phyloP scores from a whole-genome alignment of 352 stramenopile genomes.

The Phytophthora lateralis region DNA sequence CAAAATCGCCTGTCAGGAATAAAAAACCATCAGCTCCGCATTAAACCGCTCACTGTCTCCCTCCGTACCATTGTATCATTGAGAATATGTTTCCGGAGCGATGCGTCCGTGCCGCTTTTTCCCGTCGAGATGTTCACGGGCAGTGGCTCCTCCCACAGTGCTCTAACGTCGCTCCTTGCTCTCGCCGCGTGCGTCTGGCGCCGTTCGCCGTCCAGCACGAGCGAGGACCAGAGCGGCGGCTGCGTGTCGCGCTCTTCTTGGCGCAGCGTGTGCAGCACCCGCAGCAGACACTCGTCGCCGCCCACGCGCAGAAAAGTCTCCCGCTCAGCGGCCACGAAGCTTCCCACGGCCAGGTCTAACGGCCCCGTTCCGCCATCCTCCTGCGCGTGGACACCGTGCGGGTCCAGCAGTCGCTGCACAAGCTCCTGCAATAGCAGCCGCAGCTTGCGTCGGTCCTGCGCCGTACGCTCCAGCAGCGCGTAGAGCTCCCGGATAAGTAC shows the following conservation, averaged over 20 bases:
- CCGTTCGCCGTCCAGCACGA: constrained; percentile 42
- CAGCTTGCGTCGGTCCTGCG: constrained; percentile 60
- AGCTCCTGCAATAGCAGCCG: constrained; percentile 72
- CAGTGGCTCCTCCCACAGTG: constrained; percentile 59
- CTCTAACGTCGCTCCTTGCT: constrained; percentile 54
- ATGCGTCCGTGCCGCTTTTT: constrained; percentile 55
- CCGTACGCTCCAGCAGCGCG: constrained; percentile 52
- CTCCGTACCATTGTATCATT: constrained; percentile 66
- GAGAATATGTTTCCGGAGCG: constrained; percentile 57
- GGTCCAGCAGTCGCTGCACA: constrained; percentile 72
- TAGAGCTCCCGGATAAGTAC: constrained; percentile 74
- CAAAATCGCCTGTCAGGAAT: constrained; percentile 44
- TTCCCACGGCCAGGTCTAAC: constrained; percentile 28
- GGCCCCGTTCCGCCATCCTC: constrained; percentile 13
- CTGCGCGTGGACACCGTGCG: constrained; percentile 54
- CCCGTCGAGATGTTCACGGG: constrained; percentile 32
- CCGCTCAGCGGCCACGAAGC: constrained; percentile 54
- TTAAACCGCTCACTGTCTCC: not conserved
- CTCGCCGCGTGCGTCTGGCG: constrained; percentile 34
- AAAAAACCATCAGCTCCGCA: not conserved
- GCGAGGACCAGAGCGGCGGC: constrained; percentile 31
- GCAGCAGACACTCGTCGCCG: constrained; percentile 75
- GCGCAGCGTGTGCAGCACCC: constrained; percentile 71
- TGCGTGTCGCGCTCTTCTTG: constrained; percentile 43
- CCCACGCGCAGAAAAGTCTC: constrained; percentile 76